phyloP scores from a whole-genome alignment of 1,284 basidiomycete species.

The Ceratobasidium sp. region DNA sequence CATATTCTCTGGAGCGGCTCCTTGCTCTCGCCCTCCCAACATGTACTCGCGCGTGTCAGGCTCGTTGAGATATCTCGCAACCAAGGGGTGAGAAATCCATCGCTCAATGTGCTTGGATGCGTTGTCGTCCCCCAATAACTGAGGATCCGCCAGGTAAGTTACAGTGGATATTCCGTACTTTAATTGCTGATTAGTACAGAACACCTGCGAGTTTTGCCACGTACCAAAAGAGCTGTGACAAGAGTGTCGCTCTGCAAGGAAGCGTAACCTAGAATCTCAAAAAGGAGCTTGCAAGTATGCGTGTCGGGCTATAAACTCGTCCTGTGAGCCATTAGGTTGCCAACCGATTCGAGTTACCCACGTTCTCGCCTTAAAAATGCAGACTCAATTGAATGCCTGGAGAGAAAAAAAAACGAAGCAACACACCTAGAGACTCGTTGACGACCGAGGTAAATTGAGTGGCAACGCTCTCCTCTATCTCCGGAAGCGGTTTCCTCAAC shows the following conservation, averaged over 20 bases:
- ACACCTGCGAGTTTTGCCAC: background rate
- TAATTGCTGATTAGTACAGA: background rate
- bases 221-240: conserved; percentile 30
- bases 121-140: conserved; percentile 19
- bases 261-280: conserved; percentile 39
- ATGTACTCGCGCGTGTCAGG: conserved; percentile 31
- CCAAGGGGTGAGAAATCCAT: conserved; percentile 40
- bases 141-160: conserved; percentile 31
- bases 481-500: conserved; percentile 26
- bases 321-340: background rate
- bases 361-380: conserved; percentile 23
- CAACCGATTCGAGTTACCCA: background rate
- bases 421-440: conserved; percentile 37
- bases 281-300: conserved; percentile 36
- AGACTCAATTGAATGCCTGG: background rate
- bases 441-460: conserved; percentile 29
- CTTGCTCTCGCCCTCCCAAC: conserved; percentile 21
- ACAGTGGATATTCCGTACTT: conserved; percentile 34
- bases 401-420: background rate
- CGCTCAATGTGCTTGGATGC: conserved; percentile 29
- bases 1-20: conserved; percentile 29
- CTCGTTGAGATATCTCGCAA: conserved; percentile 35
- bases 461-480: conserved; percentile 28
- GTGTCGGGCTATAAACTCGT: conserved; percentile 9
- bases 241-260: conserved; percentile 33